Percentiles rank a stretch among this genome's conserved stretches.
These are phyloP conservation scores for Blastocystis sp. DNA, from an alignment of 352 stramenopile genomes.

Conservation along the genomic window DNA sequence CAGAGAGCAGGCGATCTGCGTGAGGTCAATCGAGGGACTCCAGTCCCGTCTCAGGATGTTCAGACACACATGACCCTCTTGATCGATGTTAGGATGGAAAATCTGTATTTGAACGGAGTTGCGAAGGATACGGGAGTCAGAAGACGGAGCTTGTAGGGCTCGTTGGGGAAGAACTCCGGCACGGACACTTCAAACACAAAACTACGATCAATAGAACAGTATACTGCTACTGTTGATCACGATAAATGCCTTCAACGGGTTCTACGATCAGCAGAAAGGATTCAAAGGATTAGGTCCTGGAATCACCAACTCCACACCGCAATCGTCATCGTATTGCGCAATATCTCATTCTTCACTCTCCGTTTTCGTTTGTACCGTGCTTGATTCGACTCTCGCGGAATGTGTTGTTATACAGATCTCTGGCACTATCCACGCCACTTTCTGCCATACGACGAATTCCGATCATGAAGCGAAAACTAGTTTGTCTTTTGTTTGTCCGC, in stretches of 20 bases:
- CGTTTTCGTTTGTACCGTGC: not conserved
- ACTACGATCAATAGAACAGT: not conserved
- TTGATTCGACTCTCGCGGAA: slow-evolving; percentile 3
- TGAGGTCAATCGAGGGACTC: slow-evolving; percentile 73
- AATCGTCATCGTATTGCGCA: slow-evolving; percentile 7
- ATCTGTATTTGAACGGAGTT: slow-evolving; percentile 5
- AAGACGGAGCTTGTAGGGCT: slow-evolving; percentile 24
- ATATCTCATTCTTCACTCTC: slow-evolving; percentile 2
- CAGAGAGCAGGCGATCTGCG: slow-evolving; percentile 72
- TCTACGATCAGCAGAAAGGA: not conserved
- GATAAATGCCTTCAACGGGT: slow-evolving; percentile 16
- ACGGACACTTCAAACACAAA: not conserved
- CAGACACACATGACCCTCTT: slow-evolving; percentile 72
- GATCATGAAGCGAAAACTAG: too few relatives aligned
- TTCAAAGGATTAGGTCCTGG: not conserved
- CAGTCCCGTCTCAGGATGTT: slow-evolving; percentile 73
- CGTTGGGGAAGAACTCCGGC: not conserved
- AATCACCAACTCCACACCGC: not conserved
- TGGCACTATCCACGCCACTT: too few relatives aligned
- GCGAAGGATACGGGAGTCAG: not conserved
- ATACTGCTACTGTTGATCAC: not conserved
- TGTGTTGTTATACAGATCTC: not conserved
- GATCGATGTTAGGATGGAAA: slow-evolving; percentile 74
- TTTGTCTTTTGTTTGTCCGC: too few relatives aligned
- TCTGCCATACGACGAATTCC: too few relatives aligned